These are phyloP conservation scores for Myriosclerotinia scirpicola DNA, from an alignment of 2,329 filamentous ascomycete species.

Conservation along the genomic window DNA sequence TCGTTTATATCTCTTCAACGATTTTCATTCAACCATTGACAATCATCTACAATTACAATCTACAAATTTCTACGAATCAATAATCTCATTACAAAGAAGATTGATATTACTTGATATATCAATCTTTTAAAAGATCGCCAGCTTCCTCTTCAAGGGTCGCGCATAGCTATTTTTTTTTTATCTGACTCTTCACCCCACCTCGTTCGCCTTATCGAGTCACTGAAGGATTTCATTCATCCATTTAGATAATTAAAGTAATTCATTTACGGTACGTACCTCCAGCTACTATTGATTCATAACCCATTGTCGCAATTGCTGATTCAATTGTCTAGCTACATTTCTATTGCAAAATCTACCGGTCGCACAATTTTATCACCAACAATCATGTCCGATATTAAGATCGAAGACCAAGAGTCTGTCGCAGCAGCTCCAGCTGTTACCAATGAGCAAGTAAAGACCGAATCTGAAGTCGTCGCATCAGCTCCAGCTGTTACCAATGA, in stretches of 20 bases:
- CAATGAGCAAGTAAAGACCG: conserved; percentile 29
- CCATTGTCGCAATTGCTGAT: conserved; percentile 15
- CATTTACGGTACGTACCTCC: conserved; percentile 6
- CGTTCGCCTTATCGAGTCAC: conserved; percentile 26
- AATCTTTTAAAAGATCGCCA: not conserved
- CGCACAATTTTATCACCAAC: conserved; percentile 5
- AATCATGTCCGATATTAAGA: conserved; percentile 24
- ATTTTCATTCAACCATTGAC: too few species aligned
- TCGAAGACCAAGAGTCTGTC: conserved; percentile 23
- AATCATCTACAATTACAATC: not conserved
- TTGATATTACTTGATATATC: not conserved
- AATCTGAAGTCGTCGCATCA: conserved; percentile 26
- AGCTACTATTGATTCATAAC: not conserved
- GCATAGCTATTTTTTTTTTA: conserved; percentile 14
- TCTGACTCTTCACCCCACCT: conserved; percentile 35
- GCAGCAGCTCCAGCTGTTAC: conserved; percentile 31
- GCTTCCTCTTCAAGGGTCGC: conserved; percentile 3
- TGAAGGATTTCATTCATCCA: conserved; percentile 16
- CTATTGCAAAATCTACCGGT: not conserved
- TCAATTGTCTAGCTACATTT: not conserved
- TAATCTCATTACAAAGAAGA: not conserved
- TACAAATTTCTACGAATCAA: not conserved
- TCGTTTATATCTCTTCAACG: not conserved
- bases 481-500: conserved; percentile 32
- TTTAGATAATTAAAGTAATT: not conserved